Evolutionary conservation across 495 filamentous ascomycete species (phyloP).

Genomic region (Penicillium alfredii): DNA sequence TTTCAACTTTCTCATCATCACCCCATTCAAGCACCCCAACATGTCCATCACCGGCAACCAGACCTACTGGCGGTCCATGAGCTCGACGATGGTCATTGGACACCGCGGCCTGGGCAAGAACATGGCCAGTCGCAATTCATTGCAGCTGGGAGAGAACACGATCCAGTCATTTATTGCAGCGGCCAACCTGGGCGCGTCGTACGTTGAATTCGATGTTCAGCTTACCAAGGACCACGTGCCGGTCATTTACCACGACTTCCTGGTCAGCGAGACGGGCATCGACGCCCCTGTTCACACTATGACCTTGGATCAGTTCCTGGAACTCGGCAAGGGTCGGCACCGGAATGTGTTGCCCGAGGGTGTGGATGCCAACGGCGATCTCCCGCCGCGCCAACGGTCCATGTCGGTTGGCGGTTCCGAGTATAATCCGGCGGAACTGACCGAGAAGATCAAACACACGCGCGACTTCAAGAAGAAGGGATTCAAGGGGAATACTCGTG

Average conservation of each 20-base stretch:
- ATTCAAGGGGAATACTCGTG: conserved; percentile 92
- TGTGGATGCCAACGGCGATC: conserved; percentile 13
- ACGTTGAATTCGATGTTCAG: conserved; percentile 95
- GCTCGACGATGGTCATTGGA: conserved; percentile 84
- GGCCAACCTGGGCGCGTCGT: conserved; percentile 84
- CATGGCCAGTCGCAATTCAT: conserved; percentile 65
- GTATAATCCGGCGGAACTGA: conserved; percentile 53
- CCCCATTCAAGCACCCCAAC: conserved; percentile 87
- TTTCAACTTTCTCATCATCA: conserved; percentile 95
- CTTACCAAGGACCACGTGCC: conserved; percentile 98
- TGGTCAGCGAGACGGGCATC: conserved; percentile 96
- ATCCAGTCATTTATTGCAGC: conserved; percentile 92
- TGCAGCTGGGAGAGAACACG: conserved; percentile 96
- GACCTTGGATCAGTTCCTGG: conserved; percentile 87
- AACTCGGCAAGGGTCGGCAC: conserved; percentile 55
- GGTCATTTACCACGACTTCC: conserved; percentile 98
- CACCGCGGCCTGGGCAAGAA: conserved; percentile 94
- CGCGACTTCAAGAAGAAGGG: conserved; percentile 88
- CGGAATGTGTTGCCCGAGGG: conserved; percentile 9
- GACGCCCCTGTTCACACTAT: conserved; percentile 95
- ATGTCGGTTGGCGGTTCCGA: conserved; percentile 53
- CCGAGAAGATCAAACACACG: conserved; percentile 95
- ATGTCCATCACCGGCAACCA: conserved; percentile 84
- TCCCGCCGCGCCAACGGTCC: conserved; percentile 38
- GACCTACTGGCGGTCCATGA: conserved; percentile 90